Evolutionary conservation across 805 yeast species (phyloP), one percentile per base, ranked within the genome.

Genomic region (Blastobotrys attinorum): DNA sequence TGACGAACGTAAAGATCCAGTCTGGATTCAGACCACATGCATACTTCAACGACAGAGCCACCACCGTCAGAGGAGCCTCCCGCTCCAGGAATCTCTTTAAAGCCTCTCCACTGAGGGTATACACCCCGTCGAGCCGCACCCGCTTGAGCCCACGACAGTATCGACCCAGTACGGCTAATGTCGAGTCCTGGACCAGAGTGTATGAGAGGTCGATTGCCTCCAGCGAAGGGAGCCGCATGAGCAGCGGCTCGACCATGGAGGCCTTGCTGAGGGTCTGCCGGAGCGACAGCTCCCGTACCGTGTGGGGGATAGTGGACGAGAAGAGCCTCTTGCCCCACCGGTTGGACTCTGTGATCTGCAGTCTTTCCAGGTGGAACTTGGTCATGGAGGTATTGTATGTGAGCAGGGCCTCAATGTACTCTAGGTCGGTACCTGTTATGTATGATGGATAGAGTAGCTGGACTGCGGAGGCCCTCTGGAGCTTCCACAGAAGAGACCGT

Each of bases 121-220:
- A 44, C 35, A 43, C 33, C 7, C 42, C 36, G 39, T 41, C 44
- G 2, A 47, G 20, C 7, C 20, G 18, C 40, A 47, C 41, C 23
- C 10, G 13, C 21, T 37, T 37, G 25, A 39, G 42, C 29, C 27
- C 38, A 8, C 20, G 22, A 31, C 49, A 46, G 25, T 38, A 15
- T 13, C 15, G 13, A 31, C 20, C 38, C 5, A 47, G 38, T 22
- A 33, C 40, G 11, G 25, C 39, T 20, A 47, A 23, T 2, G 45
- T 31, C 2, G 23, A 17, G 18, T 45, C 47, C n/a, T 39, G 41
- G 4, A 46, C 36, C 21, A 23, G 39, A 11, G 49, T 46, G 38
- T 43, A 46, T 3, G 41, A 32, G 17, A 47, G 39, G 37, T 47
- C 46, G n/a, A 47, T 37, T 13, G 17, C 29, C 35, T 31, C 27